These are phyloP conservation scores for Fusarium sp. DNA, from an alignment of 2,329 filamentous ascomycete genomes.

Conservation along the genomic window DNA sequence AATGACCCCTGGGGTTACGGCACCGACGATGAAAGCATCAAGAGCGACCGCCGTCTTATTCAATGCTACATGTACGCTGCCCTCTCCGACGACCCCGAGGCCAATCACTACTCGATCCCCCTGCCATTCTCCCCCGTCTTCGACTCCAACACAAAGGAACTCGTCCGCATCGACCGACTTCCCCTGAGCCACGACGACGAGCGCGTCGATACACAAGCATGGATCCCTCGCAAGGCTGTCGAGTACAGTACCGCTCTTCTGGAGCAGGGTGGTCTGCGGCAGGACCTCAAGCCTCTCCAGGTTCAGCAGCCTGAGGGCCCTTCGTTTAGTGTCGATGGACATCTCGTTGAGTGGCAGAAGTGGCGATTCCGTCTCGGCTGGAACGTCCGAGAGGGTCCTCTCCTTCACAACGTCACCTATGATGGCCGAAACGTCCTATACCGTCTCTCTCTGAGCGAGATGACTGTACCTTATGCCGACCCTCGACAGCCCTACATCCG, in stretches of 20 bases:
- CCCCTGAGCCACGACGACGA: neutral
- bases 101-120: conserved; percentile 21
- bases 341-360: conserved; percentile 48
- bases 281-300: neutral
- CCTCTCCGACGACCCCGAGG: conserved; percentile 4
- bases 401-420: conserved; percentile 68
- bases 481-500: conserved; percentile 60
- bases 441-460: conserved; percentile 70
- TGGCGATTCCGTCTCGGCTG: conserved; percentile 75
- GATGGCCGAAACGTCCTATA: conserved; percentile 69
- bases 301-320: neutral
- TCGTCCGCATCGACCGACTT: conserved; percentile 10
- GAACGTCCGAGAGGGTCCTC: conserved; percentile 71
- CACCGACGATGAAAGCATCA: neutral
- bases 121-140: conserved; percentile 18
- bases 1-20: conserved; percentile 20
- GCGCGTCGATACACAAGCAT: neutral
- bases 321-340: conserved; percentile 27
- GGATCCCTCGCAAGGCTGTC: neutral
- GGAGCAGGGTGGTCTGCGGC: neutral
- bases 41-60: neutral
- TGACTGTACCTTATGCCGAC: conserved; percentile 56
- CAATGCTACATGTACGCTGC: conserved; percentile 25
- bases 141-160: conserved; percentile 16
- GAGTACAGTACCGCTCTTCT: neutral